phyloP scores from a whole-genome alignment of 768 basidiomycete species.

The Termitomyces sp. region DNA sequence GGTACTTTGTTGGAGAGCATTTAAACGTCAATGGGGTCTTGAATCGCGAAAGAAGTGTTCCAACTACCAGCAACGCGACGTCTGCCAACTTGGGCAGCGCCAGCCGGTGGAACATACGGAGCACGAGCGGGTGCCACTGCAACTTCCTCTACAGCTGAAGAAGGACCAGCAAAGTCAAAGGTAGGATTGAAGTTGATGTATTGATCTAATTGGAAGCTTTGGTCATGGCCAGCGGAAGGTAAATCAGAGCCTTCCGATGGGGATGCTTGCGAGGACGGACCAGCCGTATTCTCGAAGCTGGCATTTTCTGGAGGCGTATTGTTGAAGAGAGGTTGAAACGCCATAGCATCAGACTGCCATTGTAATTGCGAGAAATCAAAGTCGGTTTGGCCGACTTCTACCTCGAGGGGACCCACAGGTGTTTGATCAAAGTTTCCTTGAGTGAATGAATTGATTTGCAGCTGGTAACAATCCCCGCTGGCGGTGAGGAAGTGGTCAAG shows the following conservation, averaged over 20 bases:
- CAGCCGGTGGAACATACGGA: slow-evolving; percentile 54
- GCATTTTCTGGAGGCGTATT: neutral
- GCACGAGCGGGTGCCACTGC: slow-evolving; percentile 21
- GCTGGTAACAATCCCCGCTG: slow-evolving; percentile 13
- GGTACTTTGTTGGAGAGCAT: neutral
- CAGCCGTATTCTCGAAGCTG: slow-evolving; percentile 12
- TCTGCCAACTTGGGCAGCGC: slow-evolving; percentile 46
- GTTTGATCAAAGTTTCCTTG: slow-evolving; percentile 6
- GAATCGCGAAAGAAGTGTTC: slow-evolving; percentile 27
- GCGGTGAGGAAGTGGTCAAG: slow-evolving; percentile 16
- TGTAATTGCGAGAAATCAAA: slow-evolving; percentile 11
- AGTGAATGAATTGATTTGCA: slow-evolving; percentile 12
- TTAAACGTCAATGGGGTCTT: slow-evolving; percentile 28
- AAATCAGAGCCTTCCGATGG: slow-evolving; percentile 2
- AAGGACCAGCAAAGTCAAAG: slow-evolving; percentile 13
- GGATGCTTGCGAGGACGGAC: slow-evolving; percentile 11
- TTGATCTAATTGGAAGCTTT: slow-evolving; percentile 24
- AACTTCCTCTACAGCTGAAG: slow-evolving; percentile 16
- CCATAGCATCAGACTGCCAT: slow-evolving; percentile 7
- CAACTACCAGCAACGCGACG: slow-evolving; percentile 58
- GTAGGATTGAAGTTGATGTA: slow-evolving; percentile 32
- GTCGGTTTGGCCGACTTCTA: slow-evolving; percentile 14
- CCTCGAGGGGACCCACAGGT: slow-evolving; percentile 16
- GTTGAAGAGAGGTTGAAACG: slow-evolving; percentile 7
- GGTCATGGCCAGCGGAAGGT: slow-evolving; percentile 6